Base-by-base conservation (phyloP, 257 asterid species). In the Leonotis leonurus region DNA sequence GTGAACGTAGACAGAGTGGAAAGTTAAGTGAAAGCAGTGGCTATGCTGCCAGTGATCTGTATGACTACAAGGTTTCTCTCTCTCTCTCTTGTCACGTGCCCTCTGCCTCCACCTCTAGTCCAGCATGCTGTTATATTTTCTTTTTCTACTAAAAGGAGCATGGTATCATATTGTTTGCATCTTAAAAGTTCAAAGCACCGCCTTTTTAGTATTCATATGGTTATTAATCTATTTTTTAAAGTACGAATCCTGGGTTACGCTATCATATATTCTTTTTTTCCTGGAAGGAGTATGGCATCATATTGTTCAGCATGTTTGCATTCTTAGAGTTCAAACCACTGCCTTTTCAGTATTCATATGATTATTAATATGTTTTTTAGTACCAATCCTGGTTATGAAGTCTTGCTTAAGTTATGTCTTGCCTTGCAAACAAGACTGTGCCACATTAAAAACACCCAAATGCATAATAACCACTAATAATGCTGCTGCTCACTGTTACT, bases 11-110 rank as follows among this genome's bases (percentile, higher is more conserved):
- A 69, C 88, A 77, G 70, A 83, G 97, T 73, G 97, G 96, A 65
- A 90, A 83, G 75, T 70, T 90, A 69, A 90, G 97, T 69, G 95
- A 80, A 81, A 85, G 95, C 76, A 90, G 97, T 62, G 94, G 96
- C 65, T 90, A 96, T 57, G 86, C 78, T 70, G 85, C 90, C 61
- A 82, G 87, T 69, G 96, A 90, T 87, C 89, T 90, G 52, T 90
- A 87, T 81, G 93, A 85, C 66, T 85, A 83, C 62, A 85, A 90
- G 97, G 97, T 90, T 67, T n/a, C n/a, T n/a, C 56, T 46, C 68
- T 67, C 60, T 43, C 67, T 64, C 67, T 36, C 73, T 37, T n/a
- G n/a, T n/a, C n/a, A 13, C 29, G n/a, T 9, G n/a, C n/a, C n/a
- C n/a, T 20, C 6, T 17, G 12, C 1, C n/a, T 35, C 33, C 24